Base-by-base conservation (phyloP, 2,329 filamentous ascomycete genomes). In the Penicillium brevicompactum region DNA sequence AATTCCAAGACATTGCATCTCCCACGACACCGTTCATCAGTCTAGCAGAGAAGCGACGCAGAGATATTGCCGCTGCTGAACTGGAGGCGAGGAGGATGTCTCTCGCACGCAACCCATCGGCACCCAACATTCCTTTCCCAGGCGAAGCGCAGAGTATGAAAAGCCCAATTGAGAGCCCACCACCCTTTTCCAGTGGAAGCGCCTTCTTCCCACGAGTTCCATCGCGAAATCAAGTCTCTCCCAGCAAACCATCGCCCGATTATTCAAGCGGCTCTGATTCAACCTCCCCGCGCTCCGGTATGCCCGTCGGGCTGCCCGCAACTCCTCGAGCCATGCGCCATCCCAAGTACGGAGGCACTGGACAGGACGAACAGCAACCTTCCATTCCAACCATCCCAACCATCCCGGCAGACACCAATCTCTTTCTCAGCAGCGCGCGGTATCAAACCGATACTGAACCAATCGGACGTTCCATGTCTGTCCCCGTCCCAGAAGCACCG, bases 251-350 rank as follows among this genome's bases (percentile, higher is more conserved):
- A 22, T 78, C 78, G 16, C 76, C 76, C 4, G 70, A 74, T 6
- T 69, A 72, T 38, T 69, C 70, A 5, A 75, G 70, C 49, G 66
- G 70, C 46, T 75, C 73, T 8, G 74, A 76, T 49, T 76, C 75
- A 0, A 67, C 65, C 52, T 74, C 73, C 1, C 70, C 72, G 7
- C 74, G 78, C 2, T 80, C 81, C 13, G 77, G 77, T 1, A 68
- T 67, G 1, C 81, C 84, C 5, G 82, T 93, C 49, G 92, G 92
- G 0, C 82, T 96, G n/a, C 92, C 93, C 13, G 91, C 92, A 2
- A 97, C 92, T 1, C 92, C 93, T 30, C 87, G 91, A 76, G 92
- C 92, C 1, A 96, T 97, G 92, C 85, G 89, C 18, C 86, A 95
- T 69, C 84, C 85, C 1, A 86, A 90, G 42, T 86, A 93, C 63